Conservation (phyloP, 345 rosid species). For the Melastoma malabathricum region DNA sequence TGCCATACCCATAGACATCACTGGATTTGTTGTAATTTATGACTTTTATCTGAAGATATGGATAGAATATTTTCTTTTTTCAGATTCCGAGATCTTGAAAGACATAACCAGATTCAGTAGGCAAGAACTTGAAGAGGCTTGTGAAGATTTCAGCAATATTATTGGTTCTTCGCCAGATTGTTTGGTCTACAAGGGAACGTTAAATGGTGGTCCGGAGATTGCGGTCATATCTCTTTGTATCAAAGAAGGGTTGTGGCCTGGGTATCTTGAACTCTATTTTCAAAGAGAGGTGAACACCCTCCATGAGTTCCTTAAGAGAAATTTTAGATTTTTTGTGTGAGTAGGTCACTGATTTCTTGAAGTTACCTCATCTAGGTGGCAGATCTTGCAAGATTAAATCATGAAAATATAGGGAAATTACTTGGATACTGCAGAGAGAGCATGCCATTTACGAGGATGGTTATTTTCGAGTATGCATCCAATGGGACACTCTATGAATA, state of each 20-base stretch:
- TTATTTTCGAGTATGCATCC: conserved; percentile 88
- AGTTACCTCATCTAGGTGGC: conserved; percentile 47
- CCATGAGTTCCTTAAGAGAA: neutral
- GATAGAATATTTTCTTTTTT: neutral
- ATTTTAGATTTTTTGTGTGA: conserved; percentile 6
- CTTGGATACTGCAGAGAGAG: conserved; percentile 86
- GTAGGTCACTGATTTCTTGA: conserved; percentile 13
- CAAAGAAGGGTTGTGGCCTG: conserved; percentile 90
- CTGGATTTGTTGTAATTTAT: no score
- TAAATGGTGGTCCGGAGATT: conserved; percentile 90
- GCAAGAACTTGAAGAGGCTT: conserved; percentile 95
- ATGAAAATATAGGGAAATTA: conserved; percentile 63
- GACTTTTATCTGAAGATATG: no score
- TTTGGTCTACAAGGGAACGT: conserved; percentile 79
- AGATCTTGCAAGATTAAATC: conserved; percentile 83
- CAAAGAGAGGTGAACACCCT: conserved; percentile 73
- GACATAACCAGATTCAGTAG: conserved; percentile 69
- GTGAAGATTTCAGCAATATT: conserved; percentile 98
- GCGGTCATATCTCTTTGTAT: conserved; percentile 82
- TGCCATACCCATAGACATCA: conserved; percentile 2
- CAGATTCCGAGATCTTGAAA: conserved; percentile 84
- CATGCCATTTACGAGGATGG: conserved; percentile 79
- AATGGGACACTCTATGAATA: conserved; percentile 92
- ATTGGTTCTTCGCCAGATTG: conserved; percentile 92
- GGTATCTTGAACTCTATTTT: conserved; percentile 84